Percentiles rank a stretch among this genome's conserved stretches.
Conservation (phyloP, 108 stramenopile species). For the Cyclotella choctawhatcheeana region DNA sequence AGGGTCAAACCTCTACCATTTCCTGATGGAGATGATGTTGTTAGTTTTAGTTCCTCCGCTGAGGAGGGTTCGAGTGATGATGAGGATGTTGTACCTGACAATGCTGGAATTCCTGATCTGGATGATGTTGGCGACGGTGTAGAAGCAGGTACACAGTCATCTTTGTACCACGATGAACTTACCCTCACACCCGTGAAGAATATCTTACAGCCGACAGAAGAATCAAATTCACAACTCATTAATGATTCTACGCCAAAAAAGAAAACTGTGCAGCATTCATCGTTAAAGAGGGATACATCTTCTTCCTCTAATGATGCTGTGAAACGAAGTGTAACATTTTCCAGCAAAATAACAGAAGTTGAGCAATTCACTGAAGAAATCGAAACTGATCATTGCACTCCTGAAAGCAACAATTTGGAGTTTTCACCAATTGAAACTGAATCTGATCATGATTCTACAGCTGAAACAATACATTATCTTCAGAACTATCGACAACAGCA, state of each 20-base stretch:
- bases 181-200: background rate
- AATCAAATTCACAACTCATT: background rate
- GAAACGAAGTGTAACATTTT: constrained; percentile 15
- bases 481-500: background rate
- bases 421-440: background rate
- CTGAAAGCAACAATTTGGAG: no score
- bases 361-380: background rate
- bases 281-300: constrained; percentile 5
- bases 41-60: constrained; percentile 1
- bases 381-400: no score
- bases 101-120: background rate
- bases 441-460: background rate
- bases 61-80: background rate
- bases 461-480: background rate
- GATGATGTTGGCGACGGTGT: background rate
- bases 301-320: background rate
- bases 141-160: background rate
- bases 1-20: background rate
- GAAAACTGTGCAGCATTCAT: background rate
- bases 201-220: background rate
- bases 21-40: background rate
- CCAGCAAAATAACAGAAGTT: background rate
- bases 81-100: background rate
- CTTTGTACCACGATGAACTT: background rate
- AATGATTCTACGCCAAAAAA: background rate